These are phyloP conservation scores for Penstemon eatonii DNA, from an alignment of 257 asterid genomes.

Conservation along the genomic window DNA sequence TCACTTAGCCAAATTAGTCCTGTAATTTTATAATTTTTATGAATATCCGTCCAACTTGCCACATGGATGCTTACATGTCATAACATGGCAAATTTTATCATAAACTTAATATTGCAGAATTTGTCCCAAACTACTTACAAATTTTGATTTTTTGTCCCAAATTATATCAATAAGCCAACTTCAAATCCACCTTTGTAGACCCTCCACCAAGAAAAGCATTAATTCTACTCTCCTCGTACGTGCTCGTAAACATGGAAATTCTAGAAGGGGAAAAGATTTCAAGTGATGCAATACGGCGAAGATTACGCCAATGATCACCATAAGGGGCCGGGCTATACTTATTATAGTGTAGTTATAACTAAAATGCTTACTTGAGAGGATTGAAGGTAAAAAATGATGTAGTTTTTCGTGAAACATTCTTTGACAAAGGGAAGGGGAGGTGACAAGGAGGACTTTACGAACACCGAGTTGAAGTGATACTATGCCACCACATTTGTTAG, in stretches of 20 bases:
- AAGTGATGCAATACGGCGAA: background rate
- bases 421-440: conserved; percentile 31
- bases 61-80: too few species aligned
- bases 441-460: conserved; percentile 25
- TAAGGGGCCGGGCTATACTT: conserved; percentile 31
- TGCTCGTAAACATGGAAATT: conserved; percentile 15
- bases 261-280: conserved; percentile 37
- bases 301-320: background rate
- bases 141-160: too few species aligned
- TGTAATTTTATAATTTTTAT: too few species aligned
- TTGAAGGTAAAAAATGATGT: conserved; percentile 30
- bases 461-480: conserved; percentile 27
- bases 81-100: too few species aligned
- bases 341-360: conserved; percentile 36
- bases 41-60: too few species aligned
- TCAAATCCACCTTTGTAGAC: conserved; percentile 27
- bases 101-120: too few species aligned
- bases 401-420: conserved; percentile 38
- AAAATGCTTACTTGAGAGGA: conserved; percentile 35
- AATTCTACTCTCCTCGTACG: conserved; percentile 25
- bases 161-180: background rate
- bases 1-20: too few species aligned
- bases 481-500: conserved; percentile 30
- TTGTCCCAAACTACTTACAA: too few species aligned
- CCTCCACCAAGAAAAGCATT: conserved; percentile 17